Conservation (phyloP, 805 yeast genomes). For the Lipomyces yamanashiensis region DNA sequence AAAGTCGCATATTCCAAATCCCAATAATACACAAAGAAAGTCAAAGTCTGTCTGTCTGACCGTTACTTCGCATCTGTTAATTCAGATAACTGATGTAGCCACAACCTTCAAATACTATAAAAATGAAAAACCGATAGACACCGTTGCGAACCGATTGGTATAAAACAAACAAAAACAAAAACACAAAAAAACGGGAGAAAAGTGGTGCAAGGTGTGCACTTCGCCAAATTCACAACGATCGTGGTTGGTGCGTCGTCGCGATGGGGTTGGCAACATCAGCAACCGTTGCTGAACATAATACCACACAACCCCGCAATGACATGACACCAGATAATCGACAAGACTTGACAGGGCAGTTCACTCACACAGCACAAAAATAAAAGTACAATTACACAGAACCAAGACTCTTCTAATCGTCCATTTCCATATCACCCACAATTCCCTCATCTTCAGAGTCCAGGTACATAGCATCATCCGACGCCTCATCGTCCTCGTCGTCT, state of each 20-base stretch:
- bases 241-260: neutral
- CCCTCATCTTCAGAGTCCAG: slow-evolving; percentile 40
- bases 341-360: neutral
- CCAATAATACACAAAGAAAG: no score
- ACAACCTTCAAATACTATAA: neutral
- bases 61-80: neutral
- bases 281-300: neutral
- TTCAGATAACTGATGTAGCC: neutral
- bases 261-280: slow-evolving; percentile 9
- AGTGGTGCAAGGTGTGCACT: neutral
- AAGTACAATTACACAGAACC: neutral
- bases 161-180: neutral
- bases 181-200: neutral
- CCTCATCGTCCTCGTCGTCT: slow-evolving; percentile 45
- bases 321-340: neutral
- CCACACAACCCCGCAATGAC: slow-evolving; percentile 1
- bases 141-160: neutral
- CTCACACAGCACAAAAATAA: neutral
- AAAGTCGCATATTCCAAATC: no score
- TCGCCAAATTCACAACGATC: neutral
- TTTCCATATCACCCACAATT: slow-evolving; percentile 51
- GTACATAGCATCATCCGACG: slow-evolving; percentile 26
- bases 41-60: no score
- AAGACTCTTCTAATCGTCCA: slow-evolving; percentile 39
- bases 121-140: neutral